Percentiles rank a stretch among this genome's conserved stretches.
These are phyloP conservation scores for Sphaerulina populicola DNA, from an alignment of 2,329 filamentous ascomycete genomes.

Conservation along the genomic window DNA sequence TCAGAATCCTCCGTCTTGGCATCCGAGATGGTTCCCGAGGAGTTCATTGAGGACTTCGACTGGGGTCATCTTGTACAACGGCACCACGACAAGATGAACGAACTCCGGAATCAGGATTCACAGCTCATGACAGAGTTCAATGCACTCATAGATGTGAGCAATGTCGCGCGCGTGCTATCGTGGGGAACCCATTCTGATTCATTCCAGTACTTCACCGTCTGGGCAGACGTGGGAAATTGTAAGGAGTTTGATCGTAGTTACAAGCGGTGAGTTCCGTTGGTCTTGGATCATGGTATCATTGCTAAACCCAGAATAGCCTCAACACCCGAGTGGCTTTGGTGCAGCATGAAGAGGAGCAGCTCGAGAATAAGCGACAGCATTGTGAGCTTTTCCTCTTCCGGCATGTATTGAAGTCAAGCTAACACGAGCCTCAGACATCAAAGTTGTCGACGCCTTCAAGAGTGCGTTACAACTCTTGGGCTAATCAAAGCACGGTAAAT, in stretches of 20 bases:
- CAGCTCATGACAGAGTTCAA: slow-evolving; percentile 32
- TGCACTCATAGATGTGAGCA: slow-evolving; percentile 52
- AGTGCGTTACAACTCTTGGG: slow-evolving; percentile 42
- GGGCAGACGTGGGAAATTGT: slow-evolving; percentile 63
- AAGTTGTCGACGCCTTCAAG: slow-evolving; percentile 43
- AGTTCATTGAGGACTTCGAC: slow-evolving; percentile 51
- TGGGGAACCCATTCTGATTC: neutral
- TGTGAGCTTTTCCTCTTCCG: slow-evolving; percentile 48
- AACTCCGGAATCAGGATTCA: slow-evolving; percentile 56
- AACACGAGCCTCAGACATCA: slow-evolving; percentile 34
- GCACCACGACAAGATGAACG: slow-evolving; percentile 58
- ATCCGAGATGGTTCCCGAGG: slow-evolving; percentile 24
- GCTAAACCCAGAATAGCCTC: slow-evolving; percentile 45
- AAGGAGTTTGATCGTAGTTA: slow-evolving; percentile 69
- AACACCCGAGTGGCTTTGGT: slow-evolving; percentile 73
- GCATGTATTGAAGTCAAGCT: slow-evolving; percentile 8
- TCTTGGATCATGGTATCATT: neutral
- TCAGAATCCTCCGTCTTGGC: slow-evolving; percentile 11
- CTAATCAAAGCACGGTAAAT: slow-evolving; percentile 18
- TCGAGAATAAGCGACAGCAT: slow-evolving; percentile 69
- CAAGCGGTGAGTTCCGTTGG: slow-evolving; percentile 52
- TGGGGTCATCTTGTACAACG: slow-evolving; percentile 68
- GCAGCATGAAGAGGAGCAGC: slow-evolving; percentile 59
- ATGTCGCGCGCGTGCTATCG: neutral
- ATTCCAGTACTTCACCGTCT: slow-evolving; percentile 64